A percentile compares a stretch with the other conserved stretches of the same genome.
Evolutionary conservation across 2,329 filamentous ascomycete species (phyloP).

Genomic region (Xylaria sp.): DNA sequence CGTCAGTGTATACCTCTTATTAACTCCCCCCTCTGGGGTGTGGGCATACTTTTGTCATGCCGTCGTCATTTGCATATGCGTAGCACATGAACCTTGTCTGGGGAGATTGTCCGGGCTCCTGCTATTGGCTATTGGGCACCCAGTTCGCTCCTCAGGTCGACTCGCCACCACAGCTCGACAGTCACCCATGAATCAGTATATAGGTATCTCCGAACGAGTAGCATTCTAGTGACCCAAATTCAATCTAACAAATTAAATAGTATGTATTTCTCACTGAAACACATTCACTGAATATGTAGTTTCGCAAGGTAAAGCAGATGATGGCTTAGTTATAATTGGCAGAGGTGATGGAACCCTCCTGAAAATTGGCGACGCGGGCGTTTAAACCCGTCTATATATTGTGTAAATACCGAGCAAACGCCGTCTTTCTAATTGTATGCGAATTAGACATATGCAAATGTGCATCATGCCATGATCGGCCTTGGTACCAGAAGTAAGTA

Average conservation of each 20-base stretch:
- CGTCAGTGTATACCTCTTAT: background rate
- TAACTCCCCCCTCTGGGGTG: background rate
- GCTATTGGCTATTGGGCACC: no score
- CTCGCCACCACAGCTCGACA: no score
- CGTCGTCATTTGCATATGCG: conserved; percentile 7
- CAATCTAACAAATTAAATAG: no score
- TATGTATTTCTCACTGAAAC: no score
- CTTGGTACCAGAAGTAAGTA: conserved; percentile 12
- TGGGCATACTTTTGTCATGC: background rate
- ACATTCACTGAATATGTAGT: no score
- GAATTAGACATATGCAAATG: conserved; percentile 33
- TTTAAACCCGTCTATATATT: conserved; percentile 32
- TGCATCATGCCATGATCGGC: conserved; percentile 24
- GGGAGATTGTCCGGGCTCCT: background rate
- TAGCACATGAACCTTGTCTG: background rate
- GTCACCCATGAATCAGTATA: no score
- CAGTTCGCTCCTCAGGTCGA: no score
- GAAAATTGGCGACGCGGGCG: conserved; percentile 21
- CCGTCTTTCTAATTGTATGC: conserved; percentile 18
- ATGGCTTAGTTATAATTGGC: background rate
- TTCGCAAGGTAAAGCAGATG: no score
- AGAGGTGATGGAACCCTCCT: background rate
- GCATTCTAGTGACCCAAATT: no score
- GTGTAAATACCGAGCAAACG: conserved; percentile 28
- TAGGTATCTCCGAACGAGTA: no score